Conservation (phyloP, 768 basidiomycete genomes). For the Termitomyces sp. region DNA sequence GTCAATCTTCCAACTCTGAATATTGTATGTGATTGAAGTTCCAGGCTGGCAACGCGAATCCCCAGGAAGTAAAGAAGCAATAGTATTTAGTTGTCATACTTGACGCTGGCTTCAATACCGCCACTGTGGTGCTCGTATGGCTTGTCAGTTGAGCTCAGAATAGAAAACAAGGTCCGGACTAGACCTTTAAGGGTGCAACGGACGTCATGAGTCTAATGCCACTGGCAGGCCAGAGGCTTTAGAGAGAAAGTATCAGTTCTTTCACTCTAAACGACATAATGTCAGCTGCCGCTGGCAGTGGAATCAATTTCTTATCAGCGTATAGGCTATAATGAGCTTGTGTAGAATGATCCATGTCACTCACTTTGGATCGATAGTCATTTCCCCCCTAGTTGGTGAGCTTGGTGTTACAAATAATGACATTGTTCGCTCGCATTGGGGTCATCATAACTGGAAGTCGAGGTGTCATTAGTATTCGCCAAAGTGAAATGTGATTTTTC, state of each 20-base stretch:
- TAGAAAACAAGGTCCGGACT: neutral
- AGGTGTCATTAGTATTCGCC: too few species aligned
- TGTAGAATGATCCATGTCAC: too few species aligned
- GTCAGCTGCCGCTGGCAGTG: slow-evolving; percentile 13
- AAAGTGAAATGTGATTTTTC: too few species aligned
- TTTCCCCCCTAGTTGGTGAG: too few species aligned
- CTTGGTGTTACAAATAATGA: too few species aligned
- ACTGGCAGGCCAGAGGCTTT: slow-evolving; percentile 24
- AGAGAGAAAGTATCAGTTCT: slow-evolving; percentile 6
- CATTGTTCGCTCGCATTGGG: too few species aligned
- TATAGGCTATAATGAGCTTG: too few species aligned
- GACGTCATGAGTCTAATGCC: slow-evolving; percentile 31
- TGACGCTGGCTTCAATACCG: slow-evolving; percentile 44
- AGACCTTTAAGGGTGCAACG: neutral
- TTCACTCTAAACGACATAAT: slow-evolving; percentile 14
- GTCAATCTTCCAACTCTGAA: slow-evolving; percentile 47
- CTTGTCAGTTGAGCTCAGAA: slow-evolving; percentile 36
- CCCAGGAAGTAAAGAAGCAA: too few species aligned
- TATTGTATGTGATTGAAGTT: slow-evolving; percentile 53
- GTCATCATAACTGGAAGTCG: too few species aligned
- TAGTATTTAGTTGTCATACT: slow-evolving; percentile 30
- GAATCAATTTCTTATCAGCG: too few species aligned
- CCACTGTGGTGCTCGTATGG: too few species aligned
- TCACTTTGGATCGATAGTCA: too few species aligned
- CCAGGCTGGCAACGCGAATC: slow-evolving; percentile 48